Base-by-base conservation (phyloP, 2,329 filamentous ascomycete species). In the Diplodia seriata region DNA sequence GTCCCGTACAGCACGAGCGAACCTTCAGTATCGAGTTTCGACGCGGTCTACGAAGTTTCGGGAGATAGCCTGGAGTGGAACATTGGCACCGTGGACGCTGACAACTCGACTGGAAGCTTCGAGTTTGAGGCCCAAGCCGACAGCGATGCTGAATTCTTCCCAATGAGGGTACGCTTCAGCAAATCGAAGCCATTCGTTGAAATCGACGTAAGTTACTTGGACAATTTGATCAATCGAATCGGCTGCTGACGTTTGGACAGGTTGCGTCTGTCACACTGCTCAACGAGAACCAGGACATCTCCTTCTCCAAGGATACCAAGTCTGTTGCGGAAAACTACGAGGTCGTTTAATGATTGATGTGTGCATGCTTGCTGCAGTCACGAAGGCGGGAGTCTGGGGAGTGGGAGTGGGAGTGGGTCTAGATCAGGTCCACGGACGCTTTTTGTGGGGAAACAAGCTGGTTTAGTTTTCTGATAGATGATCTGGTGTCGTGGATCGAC, bases 81-180 rank as follows among this genome's bases (percentile, higher is more conserved):
- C 51, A 91, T 99, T 74, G 94, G 95, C 70, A 87, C 88, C 4
- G 89, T 98, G 50, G 91, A 94, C 74, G 90, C 93, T 62, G 90
- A 90, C 68, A 97, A 95, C 77, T 82, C 89, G 20, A 93, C 85
- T 50, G 95, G 95, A 20, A 90, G 91, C 56, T 98, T 99, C 75
- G 95, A 99, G 79, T 98, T 99, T 72, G 95, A 98, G 80, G 93
- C 93, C 1, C 89, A 92, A 78, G 92, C 92, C 12, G 87, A 89
- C 67, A 92, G 94, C 72, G 95, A 98, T 77, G 90, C 92, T 68
- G 94, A 97, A 74, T 98, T 98, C 83, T 99, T 99, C 89, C 95
- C 95, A 1, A 98, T 99, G 94, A 90, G 87, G 66, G 89, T 98
- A 69, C 87, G 89, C 66, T 99, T 99, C 81, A 90, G 88, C 71